A percentile compares a stretch with the other conserved stretches of the same genome.
phyloP scores from a whole-genome alignment of 2,329 filamentous ascomycete species.

The Diatrype stigma region DNA sequence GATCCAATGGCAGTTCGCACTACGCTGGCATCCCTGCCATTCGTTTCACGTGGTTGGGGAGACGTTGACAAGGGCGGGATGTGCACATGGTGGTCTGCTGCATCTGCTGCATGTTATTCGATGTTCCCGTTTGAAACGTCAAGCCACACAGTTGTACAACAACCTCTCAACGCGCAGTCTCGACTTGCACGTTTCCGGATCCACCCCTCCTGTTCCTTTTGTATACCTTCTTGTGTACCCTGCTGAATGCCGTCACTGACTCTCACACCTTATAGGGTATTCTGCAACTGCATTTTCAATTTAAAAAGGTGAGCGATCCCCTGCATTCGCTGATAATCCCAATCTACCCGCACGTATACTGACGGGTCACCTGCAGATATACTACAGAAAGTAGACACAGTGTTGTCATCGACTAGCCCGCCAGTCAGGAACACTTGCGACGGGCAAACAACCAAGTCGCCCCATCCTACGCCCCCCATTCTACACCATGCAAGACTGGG shows the following conservation, averaged over 20 bases:
- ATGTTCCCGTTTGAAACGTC: conserved; percentile 6
- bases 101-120: conserved; percentile 8
- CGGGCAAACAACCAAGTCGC: neutral
- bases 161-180: conserved; percentile 8
- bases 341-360: conserved; percentile 8
- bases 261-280: conserved; percentile 62
- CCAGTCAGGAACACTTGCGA: neutral
- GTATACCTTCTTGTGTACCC: conserved; percentile 5
- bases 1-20: conserved; percentile 7
- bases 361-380: conserved; percentile 29
- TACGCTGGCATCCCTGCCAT: conserved; percentile 7
- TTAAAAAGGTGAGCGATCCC: conserved; percentile 74
- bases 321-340: neutral
- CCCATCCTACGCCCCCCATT: neutral
- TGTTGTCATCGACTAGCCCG: no score
- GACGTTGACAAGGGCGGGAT: conserved; percentile 1
- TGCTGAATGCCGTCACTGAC: conserved; percentile 12
- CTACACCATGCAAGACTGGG: neutral
- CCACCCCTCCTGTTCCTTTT: conserved; percentile 11
- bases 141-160: conserved; percentile 10
- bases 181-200: conserved; percentile 11
- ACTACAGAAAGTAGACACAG: conserved; percentile 33
- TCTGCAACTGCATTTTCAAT: conserved; percentile 93
- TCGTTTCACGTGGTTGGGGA: conserved; percentile 11
- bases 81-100: conserved; percentile 5